Base-by-base conservation (phyloP, 345 rosid genomes). In the rapeseed (Brassica napus) region DNA sequence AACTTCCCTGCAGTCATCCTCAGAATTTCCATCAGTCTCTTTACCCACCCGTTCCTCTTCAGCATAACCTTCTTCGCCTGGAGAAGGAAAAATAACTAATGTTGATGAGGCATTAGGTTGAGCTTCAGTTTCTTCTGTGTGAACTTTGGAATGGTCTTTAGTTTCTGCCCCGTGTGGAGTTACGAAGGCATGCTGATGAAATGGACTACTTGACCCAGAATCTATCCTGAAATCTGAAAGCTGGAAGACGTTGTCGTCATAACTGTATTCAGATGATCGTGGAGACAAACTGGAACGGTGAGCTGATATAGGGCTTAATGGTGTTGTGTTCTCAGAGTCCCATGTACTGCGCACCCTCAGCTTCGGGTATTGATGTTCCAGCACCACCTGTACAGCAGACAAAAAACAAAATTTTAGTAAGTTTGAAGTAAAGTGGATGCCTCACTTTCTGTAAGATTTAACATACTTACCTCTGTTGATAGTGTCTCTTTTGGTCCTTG, bases 291-390 rank as follows among this genome's bases (percentile, higher is more conserved):
- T 78, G 61, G 79, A 82, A 35, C 85, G 86, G 71, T 82, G 87
- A 44, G 73, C 86, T 30, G 82, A 67, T 59, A 76, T 60, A 30
- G 87, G 84, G 71, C 85, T 79, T 66, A 81, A 83, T 52, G 88
- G 80, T 72, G 77, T 68, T 39, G 81, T 75, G 74, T 62, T 79
- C 59, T 59, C 64, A 82, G 90, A 72, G 84, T 83, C 91, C 89
- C 89, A 90, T 35, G 97, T 87, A 65, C 75, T 82, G 49, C 87
- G 83, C 81, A 95, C 86, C 23, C 89, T 86, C 78, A 91, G 78
- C 80, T 86, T 87, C 31, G 96, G 98, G 83, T 93, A 91, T 49
- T 85, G 88, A 77, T 72, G 66, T 57, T 54, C 66, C 24, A 44
- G 5, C 24, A 44, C 5, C 71, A 26, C 89, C 98, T 87, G 89